Conservation (phyloP, 2,329 filamentous ascomycete species). For the Alternaria angustiovoidea region DNA sequence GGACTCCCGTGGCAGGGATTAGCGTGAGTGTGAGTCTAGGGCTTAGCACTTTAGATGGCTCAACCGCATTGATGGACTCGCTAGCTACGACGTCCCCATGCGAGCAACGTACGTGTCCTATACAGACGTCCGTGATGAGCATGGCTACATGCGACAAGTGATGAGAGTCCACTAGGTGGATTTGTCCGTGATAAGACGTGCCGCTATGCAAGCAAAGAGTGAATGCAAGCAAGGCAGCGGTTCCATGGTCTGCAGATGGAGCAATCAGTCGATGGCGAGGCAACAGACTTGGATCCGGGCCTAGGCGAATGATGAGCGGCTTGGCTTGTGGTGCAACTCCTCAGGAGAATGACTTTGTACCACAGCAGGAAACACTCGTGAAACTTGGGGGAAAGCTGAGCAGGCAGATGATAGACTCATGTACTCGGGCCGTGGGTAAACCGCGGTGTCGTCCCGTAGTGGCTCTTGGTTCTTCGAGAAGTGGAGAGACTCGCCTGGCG, state of each 20-base stretch:
- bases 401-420: background rate
- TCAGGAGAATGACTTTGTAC: constrained; percentile 10
- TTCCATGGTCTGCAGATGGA: background rate
- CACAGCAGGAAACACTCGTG: constrained; percentile 15
- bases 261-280: constrained; percentile 7
- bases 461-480: background rate
- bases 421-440: constrained; percentile 8
- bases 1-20: constrained; percentile 21
- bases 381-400: constrained; percentile 6
- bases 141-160: constrained; percentile 9
- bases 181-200: constrained; percentile 5
- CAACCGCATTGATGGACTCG: constrained; percentile 19
- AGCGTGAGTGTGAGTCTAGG: constrained; percentile 9
- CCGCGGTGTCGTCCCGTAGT: constrained; percentile 3
- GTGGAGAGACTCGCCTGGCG: background rate
- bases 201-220: constrained; percentile 1
- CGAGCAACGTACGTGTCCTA: constrained; percentile 7
- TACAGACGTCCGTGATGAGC: constrained; percentile 7
- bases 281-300: background rate
- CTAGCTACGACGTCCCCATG: constrained; percentile 13
- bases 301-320: background rate
- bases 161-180: constrained; percentile 3
- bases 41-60: constrained; percentile 22
- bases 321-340: constrained; percentile 9
- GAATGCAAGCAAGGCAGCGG: constrained; percentile 1